Evolutionary conservation across 352 stramenopile species (phyloP).

Genomic region (Phytophthora foliorum): DNA sequence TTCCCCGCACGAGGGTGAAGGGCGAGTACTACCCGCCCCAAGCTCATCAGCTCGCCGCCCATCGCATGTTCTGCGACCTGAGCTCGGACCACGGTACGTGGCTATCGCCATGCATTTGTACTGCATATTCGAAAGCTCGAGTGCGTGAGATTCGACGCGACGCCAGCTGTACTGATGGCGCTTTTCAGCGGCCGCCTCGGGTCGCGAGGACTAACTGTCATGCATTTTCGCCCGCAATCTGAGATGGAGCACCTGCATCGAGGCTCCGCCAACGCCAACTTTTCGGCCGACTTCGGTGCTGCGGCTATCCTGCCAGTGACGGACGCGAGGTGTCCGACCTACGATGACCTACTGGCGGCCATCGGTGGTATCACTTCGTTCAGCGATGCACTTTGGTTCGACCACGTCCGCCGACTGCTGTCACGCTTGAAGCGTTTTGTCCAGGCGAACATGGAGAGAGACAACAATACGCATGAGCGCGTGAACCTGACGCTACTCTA

Average conservation of each 20-base stretch:
- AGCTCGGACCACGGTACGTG: slow-evolving; percentile 6
- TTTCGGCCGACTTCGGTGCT: slow-evolving; percentile 5
- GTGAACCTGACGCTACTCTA: slow-evolving; percentile 6
- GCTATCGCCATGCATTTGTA: slow-evolving; percentile 12
- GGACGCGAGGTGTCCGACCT: not conserved
- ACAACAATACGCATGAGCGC: slow-evolving; percentile 12
- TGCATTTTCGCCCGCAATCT: slow-evolving; percentile 16
- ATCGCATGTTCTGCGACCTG: slow-evolving; percentile 5
- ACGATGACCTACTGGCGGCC: slow-evolving; percentile 3
- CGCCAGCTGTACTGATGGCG: not conserved
- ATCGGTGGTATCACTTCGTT: slow-evolving; percentile 8
- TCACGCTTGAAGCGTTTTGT: slow-evolving; percentile 11
- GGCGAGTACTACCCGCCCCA: no score
- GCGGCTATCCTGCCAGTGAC: not conserved
- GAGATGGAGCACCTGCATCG: not conserved
- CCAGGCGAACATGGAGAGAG: slow-evolving; percentile 7
- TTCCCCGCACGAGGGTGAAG: not conserved
- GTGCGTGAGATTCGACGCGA: not conserved
- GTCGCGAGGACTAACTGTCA: not conserved
- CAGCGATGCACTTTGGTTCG: slow-evolving; percentile 7
- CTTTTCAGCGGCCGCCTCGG: slow-evolving; percentile 9
- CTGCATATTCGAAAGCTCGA: slow-evolving; percentile 1
- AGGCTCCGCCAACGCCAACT: slow-evolving; percentile 9
- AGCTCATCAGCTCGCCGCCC: slow-evolving; percentile 1
- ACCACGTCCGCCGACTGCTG: slow-evolving; percentile 1